These are phyloP conservation scores for Hydnum rufescens DNA, from an alignment of 768 basidiomycete species.

Conservation along the genomic window DNA sequence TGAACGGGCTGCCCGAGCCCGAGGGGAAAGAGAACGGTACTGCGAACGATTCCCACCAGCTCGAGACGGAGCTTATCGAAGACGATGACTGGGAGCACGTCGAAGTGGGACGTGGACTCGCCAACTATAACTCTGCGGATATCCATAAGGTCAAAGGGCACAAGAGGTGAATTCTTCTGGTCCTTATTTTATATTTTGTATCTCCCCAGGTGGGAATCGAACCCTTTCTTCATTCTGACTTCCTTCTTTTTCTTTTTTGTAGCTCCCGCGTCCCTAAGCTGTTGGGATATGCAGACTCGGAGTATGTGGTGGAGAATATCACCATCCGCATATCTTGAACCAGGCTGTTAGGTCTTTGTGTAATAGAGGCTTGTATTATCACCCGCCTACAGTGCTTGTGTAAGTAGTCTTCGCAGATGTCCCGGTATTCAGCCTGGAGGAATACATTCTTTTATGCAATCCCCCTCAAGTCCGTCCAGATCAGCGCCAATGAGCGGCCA, in stretches of 20 bases:
- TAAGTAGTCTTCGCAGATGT: no score
- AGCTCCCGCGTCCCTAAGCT: slow-evolving; percentile 66
- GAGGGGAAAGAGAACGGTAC: neutral
- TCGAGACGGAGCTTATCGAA: neutral
- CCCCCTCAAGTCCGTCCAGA: no score
- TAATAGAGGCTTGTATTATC: no score
- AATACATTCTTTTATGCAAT: no score
- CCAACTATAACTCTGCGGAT: slow-evolving; percentile 90
- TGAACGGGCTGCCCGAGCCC: neutral
- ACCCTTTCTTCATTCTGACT: neutral
- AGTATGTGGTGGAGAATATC: slow-evolving; percentile 92
- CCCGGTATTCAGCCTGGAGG: no score
- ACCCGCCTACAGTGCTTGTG: no score
- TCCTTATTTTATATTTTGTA: neutral
- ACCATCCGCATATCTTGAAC: no score
- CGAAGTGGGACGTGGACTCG: slow-evolving; percentile 85
- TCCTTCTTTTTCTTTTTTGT: slow-evolving; percentile 9
- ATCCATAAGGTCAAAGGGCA: slow-evolving; percentile 73
- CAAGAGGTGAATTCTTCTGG: slow-evolving; percentile 54
- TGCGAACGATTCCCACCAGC: neutral
- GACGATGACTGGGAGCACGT: slow-evolving; percentile 47
- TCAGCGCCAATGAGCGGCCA: no score
- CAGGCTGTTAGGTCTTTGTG: no score
- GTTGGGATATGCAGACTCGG: slow-evolving; percentile 87
- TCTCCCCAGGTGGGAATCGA: no score